A percentile compares a stretch with the other conserved stretches of the same genome.
Evolutionary conservation across 1,284 basidiomycete genomes (phyloP).

Genomic region (Exobasidium rhododendri): DNA sequence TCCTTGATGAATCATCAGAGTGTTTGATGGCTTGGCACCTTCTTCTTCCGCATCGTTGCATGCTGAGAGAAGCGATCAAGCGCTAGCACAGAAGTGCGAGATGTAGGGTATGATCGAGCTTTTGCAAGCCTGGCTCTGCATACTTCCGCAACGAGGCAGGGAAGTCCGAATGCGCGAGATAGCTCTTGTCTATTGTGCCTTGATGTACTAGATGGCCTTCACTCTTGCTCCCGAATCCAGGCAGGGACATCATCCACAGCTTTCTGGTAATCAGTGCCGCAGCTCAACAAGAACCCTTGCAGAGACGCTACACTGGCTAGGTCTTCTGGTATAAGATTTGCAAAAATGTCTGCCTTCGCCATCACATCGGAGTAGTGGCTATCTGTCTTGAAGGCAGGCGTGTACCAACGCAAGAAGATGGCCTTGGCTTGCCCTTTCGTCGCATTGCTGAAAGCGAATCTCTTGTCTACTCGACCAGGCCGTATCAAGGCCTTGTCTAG

Average conservation of each 20-base stretch:
- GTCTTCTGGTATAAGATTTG: neutral
- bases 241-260: constrained; percentile 9
- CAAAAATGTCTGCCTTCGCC: constrained; percentile 7
- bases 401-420: constrained; percentile 19
- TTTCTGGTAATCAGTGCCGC: neutral
- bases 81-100: no score
- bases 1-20: neutral
- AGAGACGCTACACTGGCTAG: constrained; percentile 14
- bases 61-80: no score
- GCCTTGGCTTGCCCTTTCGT: constrained; percentile 11
- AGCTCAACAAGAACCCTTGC: constrained; percentile 18
- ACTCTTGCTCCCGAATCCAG: constrained; percentile 14
- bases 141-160: no score
- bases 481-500: constrained; percentile 20
- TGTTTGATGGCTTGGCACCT: no score
- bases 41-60: no score
- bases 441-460: constrained; percentile 15
- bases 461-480: constrained; percentile 19
- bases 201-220: no score
- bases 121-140: no score
- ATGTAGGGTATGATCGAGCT: no score
- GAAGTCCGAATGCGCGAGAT: no score
- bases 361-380: neutral
- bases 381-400: neutral
- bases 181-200: no score